Conservation (phyloP, 2,329 filamentous ascomycete species). For the Cryphonectria parasitica region DNA sequence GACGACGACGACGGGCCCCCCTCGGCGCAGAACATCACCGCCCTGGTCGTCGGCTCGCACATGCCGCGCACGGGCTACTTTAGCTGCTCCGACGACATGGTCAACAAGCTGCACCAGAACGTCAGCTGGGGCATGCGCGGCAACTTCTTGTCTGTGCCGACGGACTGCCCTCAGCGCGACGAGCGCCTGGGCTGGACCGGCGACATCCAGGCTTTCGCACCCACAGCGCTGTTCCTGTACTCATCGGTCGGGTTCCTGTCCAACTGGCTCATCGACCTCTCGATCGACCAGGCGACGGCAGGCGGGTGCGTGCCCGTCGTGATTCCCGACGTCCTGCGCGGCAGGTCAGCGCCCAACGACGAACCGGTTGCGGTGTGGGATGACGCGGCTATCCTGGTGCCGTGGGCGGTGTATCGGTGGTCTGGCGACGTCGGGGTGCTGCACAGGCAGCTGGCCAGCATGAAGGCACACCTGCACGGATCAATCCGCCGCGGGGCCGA, state of each 20-base stretch:
- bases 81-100: conserved; percentile 51
- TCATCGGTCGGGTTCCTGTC: conserved; percentile 54
- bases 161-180: conserved; percentile 61
- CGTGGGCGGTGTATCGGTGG: conserved; percentile 38
- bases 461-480: conserved; percentile 37
- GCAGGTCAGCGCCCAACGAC: conserved; percentile 24
- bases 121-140: conserved; percentile 60
- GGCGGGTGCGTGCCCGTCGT: conserved; percentile 40
- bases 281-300: conserved; percentile 39
- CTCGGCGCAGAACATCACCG: conserved; percentile 32
- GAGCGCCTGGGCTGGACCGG: conserved; percentile 60
- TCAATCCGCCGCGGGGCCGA: conserved; percentile 36
- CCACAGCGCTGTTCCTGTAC: conserved; percentile 57
- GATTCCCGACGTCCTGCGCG: conserved; percentile 36
- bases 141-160: conserved; percentile 61
- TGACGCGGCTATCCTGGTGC: conserved; percentile 39
- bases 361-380: conserved; percentile 40
- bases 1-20: conserved; percentile 19
- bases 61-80: conserved; percentile 55
- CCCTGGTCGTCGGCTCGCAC: conserved; percentile 53
- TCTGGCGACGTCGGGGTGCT: conserved; percentile 38
- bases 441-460: conserved; percentile 35
- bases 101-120: conserved; percentile 61
- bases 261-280: conserved; percentile 54
- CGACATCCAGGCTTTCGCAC: conserved; percentile 53